Conservation (phyloP, 2,329 filamentous ascomycete species). For the Didymella arachidicola region DNA sequence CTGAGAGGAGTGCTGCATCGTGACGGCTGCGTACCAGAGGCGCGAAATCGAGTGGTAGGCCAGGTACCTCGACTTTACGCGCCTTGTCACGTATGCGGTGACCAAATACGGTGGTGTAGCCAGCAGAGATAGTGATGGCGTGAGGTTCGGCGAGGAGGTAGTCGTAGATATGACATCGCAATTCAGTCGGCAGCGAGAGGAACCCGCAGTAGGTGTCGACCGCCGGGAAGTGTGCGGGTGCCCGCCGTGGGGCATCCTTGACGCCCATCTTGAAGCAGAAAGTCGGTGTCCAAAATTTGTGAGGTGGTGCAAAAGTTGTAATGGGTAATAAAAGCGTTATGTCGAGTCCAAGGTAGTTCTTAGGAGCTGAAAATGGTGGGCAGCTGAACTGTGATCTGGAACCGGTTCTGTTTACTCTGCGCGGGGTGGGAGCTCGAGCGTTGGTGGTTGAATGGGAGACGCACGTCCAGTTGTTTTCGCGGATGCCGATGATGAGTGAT, state of each 20-base stretch:
- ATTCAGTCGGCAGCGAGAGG: conserved; percentile 48
- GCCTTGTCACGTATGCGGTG: conserved; percentile 38
- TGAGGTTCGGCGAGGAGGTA: conserved; percentile 49
- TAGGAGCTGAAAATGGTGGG: conserved; percentile 7
- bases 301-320: conserved; percentile 9
- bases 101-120: conserved; percentile 42
- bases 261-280: conserved; percentile 12
- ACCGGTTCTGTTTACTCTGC: conserved; percentile 21
- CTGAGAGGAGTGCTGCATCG: conserved; percentile 45
- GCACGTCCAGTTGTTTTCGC: conserved; percentile 3
- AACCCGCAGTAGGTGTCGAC: conserved; percentile 24
- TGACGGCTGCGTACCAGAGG: conserved; percentile 44
- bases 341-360: conserved; percentile 2
- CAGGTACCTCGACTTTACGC: conserved; percentile 40
- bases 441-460: not conserved
- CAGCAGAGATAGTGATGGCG: conserved; percentile 51
- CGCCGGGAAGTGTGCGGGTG: conserved; percentile 6
- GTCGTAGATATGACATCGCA: conserved; percentile 54
- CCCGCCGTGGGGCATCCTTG: conserved; percentile 16
- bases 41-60: conserved; percentile 50
- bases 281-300: not conserved
- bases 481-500: conserved; percentile 4
- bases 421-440: conserved; percentile 4
- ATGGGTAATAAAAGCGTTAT: conserved; percentile 6
- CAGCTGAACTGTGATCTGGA: conserved; percentile 22